Percentiles rank a stretch among this genome's conserved stretches.
Evolutionary conservation across 2,329 filamentous ascomycete species (phyloP).

Genomic region (Penicillium sp.): DNA sequence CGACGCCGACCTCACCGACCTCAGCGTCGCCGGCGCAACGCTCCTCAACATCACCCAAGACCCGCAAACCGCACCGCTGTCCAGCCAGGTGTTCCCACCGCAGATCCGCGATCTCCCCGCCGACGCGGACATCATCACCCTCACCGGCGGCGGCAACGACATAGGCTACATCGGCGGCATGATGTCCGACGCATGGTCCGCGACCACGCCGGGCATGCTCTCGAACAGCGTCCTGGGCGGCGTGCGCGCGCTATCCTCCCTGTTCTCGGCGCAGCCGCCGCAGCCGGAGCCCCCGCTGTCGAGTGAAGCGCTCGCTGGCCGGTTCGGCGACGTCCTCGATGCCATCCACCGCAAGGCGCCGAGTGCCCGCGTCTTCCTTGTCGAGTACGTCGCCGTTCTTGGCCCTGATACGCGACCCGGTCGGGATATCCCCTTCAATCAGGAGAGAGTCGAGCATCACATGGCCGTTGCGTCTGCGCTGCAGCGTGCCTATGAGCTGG

Average conservation of each 20-base stretch:
- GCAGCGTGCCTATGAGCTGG: constrained; percentile 12
- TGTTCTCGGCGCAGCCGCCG: background rate
- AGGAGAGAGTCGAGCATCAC: constrained; percentile 14
- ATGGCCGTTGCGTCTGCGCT: constrained; percentile 8
- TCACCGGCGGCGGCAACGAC: constrained; percentile 18
- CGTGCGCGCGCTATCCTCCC: background rate
- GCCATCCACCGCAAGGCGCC: constrained; percentile 13
- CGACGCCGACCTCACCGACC: constrained; percentile 15
- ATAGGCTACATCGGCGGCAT: constrained; percentile 18
- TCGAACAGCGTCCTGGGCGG: background rate
- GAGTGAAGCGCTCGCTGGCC: constrained; percentile 4
- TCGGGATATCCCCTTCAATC: constrained; percentile 9
- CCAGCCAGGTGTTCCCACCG: constrained; percentile 6
- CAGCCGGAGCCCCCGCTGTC: background rate
- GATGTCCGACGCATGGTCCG: constrained; percentile 10
- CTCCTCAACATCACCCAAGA: constrained; percentile 16
- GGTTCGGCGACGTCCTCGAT: constrained; percentile 12
- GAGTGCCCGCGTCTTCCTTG: constrained; percentile 11
- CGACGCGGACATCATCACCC: constrained; percentile 15
- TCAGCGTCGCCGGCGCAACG: constrained; percentile 16
- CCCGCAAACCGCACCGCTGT: constrained; percentile 6
- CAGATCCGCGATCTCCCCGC: constrained; percentile 12
- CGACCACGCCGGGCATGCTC: background rate
- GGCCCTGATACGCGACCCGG: constrained; percentile 11
- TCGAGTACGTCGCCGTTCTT: constrained; percentile 18